These are phyloP conservation scores for Plasmodium vivax DNA, from an alignment of 169 alveolate genomes.

Conservation along the genomic window DNA sequence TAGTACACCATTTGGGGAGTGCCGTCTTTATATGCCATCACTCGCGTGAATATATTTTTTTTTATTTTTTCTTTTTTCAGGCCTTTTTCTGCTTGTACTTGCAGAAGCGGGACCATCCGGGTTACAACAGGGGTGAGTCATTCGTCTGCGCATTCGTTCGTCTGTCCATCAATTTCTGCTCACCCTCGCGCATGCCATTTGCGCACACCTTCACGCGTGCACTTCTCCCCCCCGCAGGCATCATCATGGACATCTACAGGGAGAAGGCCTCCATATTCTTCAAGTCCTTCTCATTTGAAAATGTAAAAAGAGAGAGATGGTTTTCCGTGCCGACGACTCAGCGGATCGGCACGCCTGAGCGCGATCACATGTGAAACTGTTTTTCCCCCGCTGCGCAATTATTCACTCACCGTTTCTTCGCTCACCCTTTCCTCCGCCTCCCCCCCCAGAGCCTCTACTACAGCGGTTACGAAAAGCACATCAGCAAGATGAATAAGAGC, in stretches of 20 bases:
- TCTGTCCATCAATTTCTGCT: neutral
- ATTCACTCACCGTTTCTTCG: neutral
- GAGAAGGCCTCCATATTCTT: conserved; percentile 53
- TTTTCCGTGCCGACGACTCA: neutral
- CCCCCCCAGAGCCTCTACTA: conserved; percentile 10
- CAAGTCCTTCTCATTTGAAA: conserved; percentile 69
- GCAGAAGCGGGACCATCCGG: conserved; percentile 52
- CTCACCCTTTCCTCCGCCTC: too few species aligned
- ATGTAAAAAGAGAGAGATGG: neutral
- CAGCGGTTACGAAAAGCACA: conserved; percentile 30
- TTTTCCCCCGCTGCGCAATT: neutral
- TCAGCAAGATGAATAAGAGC: conserved; percentile 29
- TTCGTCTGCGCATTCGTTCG: neutral
- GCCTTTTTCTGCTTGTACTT: conserved; percentile 71
- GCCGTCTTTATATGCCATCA: neutral
- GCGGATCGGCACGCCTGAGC: neutral
- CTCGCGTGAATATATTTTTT: neutral
- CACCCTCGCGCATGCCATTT: neutral
- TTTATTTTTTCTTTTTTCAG: conserved; percentile 20
- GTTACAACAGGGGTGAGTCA: conserved; percentile 37
- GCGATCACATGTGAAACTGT: neutral
- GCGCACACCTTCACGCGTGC: too few species aligned
- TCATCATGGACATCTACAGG: conserved; percentile 66
- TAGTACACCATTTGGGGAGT: neutral
- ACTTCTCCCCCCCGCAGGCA: conserved; percentile 22